Evolutionary conservation across 306 rosid genomes (phyloP), one percentile per base, ranked within the genome.

Genomic region (Trichosanthes truncata): DNA sequence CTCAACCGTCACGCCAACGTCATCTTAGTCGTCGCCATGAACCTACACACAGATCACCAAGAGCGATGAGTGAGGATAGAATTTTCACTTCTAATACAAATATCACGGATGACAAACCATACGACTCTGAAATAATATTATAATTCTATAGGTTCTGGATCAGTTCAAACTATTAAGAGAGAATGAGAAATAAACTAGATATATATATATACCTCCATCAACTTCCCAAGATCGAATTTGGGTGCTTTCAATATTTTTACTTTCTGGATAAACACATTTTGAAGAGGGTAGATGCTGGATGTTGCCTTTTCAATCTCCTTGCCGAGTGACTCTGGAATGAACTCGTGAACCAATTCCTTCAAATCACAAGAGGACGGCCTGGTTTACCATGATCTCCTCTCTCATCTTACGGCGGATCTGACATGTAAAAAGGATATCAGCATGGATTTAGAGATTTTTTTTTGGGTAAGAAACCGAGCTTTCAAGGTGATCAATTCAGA

Each of bases 341-440:
- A 94, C 85, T 94, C 92, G 35, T 85, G 90, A 15, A 94, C 97
- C 89, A 94, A 80, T 56, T 90, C 98, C 88, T 94, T 94, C 84
- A 94, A 85, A 79, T 88, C 97, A 84, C 97, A 91, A 9, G 98
- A 88, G 18, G 97, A 29, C 26, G 3, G 97, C 95, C 43, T 91
- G 93, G 87, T 87, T 83, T 25, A 83, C 53, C 97, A 94, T 94
- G 52, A 94, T 91, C 85, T 94, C 98, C 8, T 29, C 33, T 29
- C 89, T 87, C 98, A 94, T 94, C 89, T 94, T 94, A 48, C 92
- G 88, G 5, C 98, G 95, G 82, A 94, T 94, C 98, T 94, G 86
- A 56, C 48, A 49, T 20, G 68, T 40, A 17, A 2, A 33, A 48
- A 15, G 13, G 13, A 17, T 73, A 61, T 13, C 1, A 11, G 46